Evolutionary conservation across 1,284 basidiomycete genomes (phyloP), one percentile per base, ranked within the genome.

Genomic region (Malassezia vespertilionis): DNA sequence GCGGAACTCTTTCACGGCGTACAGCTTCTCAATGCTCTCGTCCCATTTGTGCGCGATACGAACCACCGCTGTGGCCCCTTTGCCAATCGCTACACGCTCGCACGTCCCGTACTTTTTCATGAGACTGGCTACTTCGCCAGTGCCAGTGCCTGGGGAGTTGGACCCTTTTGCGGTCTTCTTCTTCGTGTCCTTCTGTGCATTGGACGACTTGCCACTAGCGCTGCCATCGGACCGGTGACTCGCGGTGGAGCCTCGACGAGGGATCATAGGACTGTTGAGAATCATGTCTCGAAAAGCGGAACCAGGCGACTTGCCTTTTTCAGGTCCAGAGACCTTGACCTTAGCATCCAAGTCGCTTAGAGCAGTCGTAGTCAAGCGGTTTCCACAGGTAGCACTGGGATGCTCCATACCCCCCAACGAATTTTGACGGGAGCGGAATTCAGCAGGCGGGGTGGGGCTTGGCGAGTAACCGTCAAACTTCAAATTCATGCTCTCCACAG

Each of bases 1-100:
- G 49, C 91, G 83, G 78, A 97, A 96, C 75, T 97, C 91, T 82
- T 97, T 97, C 71, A 97, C 86, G 31, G 91, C 91, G 65, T 96
- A 97, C n/a, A 97, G 77, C 75, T 91, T 93, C 74, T 97, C 93
- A 65, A 91, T 89, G 24, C 78, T 81, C 52, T 90, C 78, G 73
- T 97, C 91, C 90, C 91, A 96, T 75, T 96, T 96, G 76, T 97
- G 91, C 28, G 90, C 93, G 3, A 97, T 78, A 33, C 87, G 78
- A 32, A 97, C 93, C 44, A 96, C 88, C 27, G 86, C 89, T 5
- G 91, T 97, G 10, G 91, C 93, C 28, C 91, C 91, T 72, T 91
- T 95, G 38, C 91, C 91, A 60, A 97, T 95, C 8, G 90, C 88
- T 14, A 89, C 81, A 74, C 89, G 88, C 74, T 93, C 88, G 73